Evolutionary conservation across 345 rosid species (phyloP), one percentile per base, ranked within the genome.

Genomic region (Brassica carinata): DNA sequence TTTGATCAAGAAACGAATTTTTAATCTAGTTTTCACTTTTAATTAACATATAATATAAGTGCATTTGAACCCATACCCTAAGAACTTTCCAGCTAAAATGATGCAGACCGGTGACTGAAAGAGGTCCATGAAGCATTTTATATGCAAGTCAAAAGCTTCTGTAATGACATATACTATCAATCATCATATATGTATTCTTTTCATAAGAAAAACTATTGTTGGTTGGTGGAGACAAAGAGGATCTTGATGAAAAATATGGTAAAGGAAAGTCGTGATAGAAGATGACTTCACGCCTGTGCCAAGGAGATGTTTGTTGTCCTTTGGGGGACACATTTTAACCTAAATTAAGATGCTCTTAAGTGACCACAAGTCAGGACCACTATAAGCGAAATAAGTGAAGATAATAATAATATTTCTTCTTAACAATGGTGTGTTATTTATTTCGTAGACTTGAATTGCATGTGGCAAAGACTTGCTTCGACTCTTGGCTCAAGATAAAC

Each of bases 161-260:
- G 48, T 23, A 53, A 15, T 18, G 57, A 66, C 18, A 72, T 36
- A 62, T 38, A 59, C 2, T 30, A 69, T 26, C 8, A 36, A 62
- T 2, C 58, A 30, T 30, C 19, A 31, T 31, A n/a, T 31, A n/a
- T n/a, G 68, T n/a, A 31, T 26, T 53, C 9, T 48, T 26, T 7
- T 30, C n/a, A 31, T 23, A 69, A 75, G 67, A 75, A 70, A 62
- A 75, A 70, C 71, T 17, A 80, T 53, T 80, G 58, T 64, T 69
- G 79, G 83, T 80, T 75, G 79, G 83, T 75, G 83, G 83, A 70
- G 83, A 80, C 83, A 75, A 80, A 80, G 79, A 75, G 80, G 79
- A 80, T 80, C 76, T 70, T 80, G 31, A 72, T 80, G 79, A 80
- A 75, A 69, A 63, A 75, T 63, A 74, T 80, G 76, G 75, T 36